phyloP scores from a whole-genome alignment of 1,284 basidiomycete genomes.

The Puccinia polysora region DNA sequence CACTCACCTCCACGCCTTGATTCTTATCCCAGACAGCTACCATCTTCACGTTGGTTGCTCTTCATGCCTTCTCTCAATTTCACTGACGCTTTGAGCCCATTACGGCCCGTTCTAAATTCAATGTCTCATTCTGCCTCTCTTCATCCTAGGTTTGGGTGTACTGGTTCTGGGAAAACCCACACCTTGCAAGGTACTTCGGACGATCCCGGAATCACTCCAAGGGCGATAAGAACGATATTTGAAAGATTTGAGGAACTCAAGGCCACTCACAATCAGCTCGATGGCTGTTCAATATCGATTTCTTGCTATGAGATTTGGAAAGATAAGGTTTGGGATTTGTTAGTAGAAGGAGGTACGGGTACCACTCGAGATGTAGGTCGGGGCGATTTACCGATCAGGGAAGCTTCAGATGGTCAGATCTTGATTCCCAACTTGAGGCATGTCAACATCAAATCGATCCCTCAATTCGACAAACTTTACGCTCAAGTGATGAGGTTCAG shows the following conservation, averaged over 20 bases:
- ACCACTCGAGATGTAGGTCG: constrained; percentile 9
- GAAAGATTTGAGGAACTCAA: neutral
- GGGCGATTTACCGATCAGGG: constrained; percentile 29
- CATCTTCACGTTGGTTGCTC: constrained; percentile 36
- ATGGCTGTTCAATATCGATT: neutral
- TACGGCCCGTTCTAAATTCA: too few relatives aligned
- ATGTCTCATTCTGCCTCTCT: neutral
- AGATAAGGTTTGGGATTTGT: constrained; percentile 37
- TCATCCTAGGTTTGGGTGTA: constrained; percentile 34
- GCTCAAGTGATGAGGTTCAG: constrained; percentile 6
- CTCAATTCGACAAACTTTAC: constrained; percentile 31
- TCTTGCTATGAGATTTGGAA: constrained; percentile 39
- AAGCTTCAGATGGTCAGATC: constrained; percentile 32
- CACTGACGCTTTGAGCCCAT: too few relatives aligned
- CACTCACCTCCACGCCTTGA: neutral
- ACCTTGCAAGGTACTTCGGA: constrained; percentile 29
- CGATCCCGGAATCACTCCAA: constrained; percentile 31
- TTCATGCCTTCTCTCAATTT: neutral
- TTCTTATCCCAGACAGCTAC: constrained; percentile 16
- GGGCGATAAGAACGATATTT: constrained; percentile 24
- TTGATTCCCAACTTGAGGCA: constrained; percentile 23
- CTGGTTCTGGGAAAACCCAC: constrained; percentile 41
- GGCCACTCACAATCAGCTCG: neutral
- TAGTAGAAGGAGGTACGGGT: neutral
- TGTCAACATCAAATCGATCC: constrained; percentile 4